Conservation (phyloP, 169 alveolate species). For the Babesia caballi region DNA sequence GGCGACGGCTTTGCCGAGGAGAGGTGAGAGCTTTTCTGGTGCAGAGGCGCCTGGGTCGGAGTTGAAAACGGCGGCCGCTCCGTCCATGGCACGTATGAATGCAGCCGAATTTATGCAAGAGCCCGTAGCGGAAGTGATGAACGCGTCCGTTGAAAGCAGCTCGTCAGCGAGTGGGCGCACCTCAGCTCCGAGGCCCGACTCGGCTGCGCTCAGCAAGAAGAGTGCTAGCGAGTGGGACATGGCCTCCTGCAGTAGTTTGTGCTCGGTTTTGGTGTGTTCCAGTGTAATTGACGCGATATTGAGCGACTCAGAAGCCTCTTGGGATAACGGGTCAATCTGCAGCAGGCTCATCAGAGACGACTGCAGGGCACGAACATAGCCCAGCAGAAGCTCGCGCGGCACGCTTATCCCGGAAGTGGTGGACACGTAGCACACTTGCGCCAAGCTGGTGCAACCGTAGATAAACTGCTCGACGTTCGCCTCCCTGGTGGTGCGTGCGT, state of each 20-base stretch:
- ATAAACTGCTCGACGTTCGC: neutral
- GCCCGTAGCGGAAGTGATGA: conserved; percentile 11
- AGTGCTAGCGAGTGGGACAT: neutral
- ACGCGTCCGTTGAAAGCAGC: neutral
- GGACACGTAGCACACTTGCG: neutral
- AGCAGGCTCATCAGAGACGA: neutral
- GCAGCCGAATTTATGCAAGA: conserved; percentile 15
- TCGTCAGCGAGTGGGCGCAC: neutral
- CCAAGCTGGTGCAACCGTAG: neutral
- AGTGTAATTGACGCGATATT: neutral
- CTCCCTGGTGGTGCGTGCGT: neutral
- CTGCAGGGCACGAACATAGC: neutral
- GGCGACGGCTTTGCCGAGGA: neutral
- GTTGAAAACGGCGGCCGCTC: neutral
- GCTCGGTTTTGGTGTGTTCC: neutral
- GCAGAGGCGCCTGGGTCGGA: neutral
- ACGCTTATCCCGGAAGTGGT: neutral
- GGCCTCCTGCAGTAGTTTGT: neutral
- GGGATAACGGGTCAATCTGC: neutral
- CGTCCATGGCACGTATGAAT: conserved; percentile 13
- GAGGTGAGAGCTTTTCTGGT: neutral
- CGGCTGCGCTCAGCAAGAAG: conserved; percentile 18
- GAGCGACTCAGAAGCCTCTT: neutral
- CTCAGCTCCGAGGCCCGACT: conserved; percentile 5
- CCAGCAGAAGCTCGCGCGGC: conserved; percentile 1